phyloP scores from a whole-genome alignment of 139 green algal genomes.

The Chlorella sp. region DNA sequence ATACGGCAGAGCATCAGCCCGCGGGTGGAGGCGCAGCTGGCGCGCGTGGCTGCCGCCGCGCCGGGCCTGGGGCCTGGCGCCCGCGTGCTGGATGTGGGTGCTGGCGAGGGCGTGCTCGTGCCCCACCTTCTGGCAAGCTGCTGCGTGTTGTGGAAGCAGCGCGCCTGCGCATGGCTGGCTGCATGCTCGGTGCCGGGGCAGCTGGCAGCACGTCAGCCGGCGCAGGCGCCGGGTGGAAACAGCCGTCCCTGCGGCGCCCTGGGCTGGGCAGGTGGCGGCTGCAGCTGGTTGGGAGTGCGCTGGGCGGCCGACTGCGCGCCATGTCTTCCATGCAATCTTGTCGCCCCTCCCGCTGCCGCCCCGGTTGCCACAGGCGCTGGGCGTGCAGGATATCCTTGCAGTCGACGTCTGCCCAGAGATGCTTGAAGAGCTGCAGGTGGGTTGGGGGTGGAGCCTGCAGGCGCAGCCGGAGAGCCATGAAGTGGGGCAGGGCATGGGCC shows the following conservation, averaged over 20 bases:
- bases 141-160: no score
- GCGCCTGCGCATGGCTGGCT: neutral
- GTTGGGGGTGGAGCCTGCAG: no score
- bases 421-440: constrained; percentile 54
- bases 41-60: constrained; percentile 27
- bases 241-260: neutral
- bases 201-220: no score
- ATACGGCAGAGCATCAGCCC: constrained; percentile 25
- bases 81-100: constrained; percentile 65
- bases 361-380: constrained; percentile 13
- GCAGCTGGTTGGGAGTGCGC: neutral
- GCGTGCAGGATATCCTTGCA: constrained; percentile 66
- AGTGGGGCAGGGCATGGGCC: no score
- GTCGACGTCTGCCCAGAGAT: constrained; percentile 65
- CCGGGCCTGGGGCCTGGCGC: constrained; percentile 43
- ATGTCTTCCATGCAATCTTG: neutral
- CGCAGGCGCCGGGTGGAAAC: neutral
- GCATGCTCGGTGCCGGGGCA: no score
- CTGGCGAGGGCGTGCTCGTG: constrained; percentile 68
- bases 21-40: constrained; percentile 34
- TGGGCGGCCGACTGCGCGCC: neutral
- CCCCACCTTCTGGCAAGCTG: constrained; percentile 46
- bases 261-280: neutral
- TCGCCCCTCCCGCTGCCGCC: neutral
- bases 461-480: no score